These are phyloP conservation scores for Arthrobotrys musiformis DNA, from an alignment of 2,329 filamentous ascomycete genomes.

Conservation along the genomic window DNA sequence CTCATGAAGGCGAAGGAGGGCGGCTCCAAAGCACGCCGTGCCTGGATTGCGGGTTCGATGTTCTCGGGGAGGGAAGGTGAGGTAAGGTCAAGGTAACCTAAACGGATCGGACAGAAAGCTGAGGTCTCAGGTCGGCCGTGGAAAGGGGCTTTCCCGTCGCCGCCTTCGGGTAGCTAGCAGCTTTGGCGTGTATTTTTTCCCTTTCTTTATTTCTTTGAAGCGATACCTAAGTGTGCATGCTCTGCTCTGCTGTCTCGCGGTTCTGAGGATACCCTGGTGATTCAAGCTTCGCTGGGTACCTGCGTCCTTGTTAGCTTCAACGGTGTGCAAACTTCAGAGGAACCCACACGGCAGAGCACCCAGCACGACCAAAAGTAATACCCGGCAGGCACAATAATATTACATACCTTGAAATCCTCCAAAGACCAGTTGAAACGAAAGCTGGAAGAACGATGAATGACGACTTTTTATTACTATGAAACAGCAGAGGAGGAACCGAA, in stretches of 20 bases:
- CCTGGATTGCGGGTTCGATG: not conserved
- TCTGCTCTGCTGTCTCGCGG: not conserved
- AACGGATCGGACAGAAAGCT: not conserved
- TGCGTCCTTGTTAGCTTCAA: constrained; percentile 15
- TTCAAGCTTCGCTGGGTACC: constrained; percentile 17
- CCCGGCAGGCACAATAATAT: too few species aligned
- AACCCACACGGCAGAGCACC: not conserved
- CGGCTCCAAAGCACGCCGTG: constrained; percentile 23
- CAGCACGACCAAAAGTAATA: not conserved
- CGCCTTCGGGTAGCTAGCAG: constrained; percentile 17
- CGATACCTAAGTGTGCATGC: not conserved
- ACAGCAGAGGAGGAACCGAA: not conserved
- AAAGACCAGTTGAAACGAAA: not conserved
- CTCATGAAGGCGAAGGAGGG: constrained; percentile 51
- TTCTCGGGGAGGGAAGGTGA: not conserved
- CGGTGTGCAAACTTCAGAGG: not conserved
- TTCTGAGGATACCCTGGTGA: constrained; percentile 17
- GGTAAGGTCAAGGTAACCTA: too few species aligned
- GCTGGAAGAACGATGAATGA: not conserved
- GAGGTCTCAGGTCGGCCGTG: constrained; percentile 33
- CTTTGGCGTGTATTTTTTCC: constrained; percentile 14
- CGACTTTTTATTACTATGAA: constrained; percentile 1
- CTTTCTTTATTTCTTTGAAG: not conserved
- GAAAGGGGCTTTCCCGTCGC: constrained; percentile 39
- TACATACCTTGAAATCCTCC: not conserved